These are phyloP conservation scores for Filobasidium uniguttulatum DNA, from an alignment of 1,284 basidiomycete genomes.

Conservation along the genomic window DNA sequence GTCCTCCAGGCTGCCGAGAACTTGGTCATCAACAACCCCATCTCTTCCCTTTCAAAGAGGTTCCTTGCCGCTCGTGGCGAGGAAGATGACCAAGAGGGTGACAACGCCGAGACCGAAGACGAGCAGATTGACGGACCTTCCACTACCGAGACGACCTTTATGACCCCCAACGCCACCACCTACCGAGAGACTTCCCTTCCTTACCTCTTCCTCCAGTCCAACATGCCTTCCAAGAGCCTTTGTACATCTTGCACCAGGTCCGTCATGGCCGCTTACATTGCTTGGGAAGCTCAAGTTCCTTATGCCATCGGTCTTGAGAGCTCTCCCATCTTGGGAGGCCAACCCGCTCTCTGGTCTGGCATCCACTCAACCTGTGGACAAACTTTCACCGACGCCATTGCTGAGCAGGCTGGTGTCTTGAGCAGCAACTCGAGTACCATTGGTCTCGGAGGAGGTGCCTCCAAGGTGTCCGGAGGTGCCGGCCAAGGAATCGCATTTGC, in stretches of 20 bases:
- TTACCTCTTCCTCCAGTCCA: slow-evolving; percentile 61
- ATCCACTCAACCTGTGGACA: slow-evolving; percentile 42
- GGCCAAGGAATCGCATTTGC: no score
- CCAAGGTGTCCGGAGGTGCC: no score
- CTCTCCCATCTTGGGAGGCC: slow-evolving; percentile 53
- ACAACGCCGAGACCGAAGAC: slow-evolving; percentile 7
- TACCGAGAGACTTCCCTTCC: slow-evolving; percentile 52
- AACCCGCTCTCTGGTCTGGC: slow-evolving; percentile 50
- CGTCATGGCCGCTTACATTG: slow-evolving; percentile 58
- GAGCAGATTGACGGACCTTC: slow-evolving; percentile 1
- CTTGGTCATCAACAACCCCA: slow-evolving; percentile 25
- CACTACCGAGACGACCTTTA: slow-evolving; percentile 30
- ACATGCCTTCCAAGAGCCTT: slow-evolving; percentile 43
- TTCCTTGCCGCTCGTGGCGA: slow-evolving; percentile 24
- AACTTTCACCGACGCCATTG: slow-evolving; percentile 32
- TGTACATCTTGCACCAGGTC: slow-evolving; percentile 70
- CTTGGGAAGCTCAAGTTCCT: slow-evolving; percentile 52
- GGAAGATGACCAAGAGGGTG: slow-evolving; percentile 18
- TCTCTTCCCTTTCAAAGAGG: slow-evolving; percentile 20
- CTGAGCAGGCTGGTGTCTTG: slow-evolving; percentile 26
- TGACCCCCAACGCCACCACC: slow-evolving; percentile 52
- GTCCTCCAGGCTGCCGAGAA: slow-evolving; percentile 27
- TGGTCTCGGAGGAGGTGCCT: slow-evolving; percentile 2
- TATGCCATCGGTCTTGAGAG: slow-evolving; percentile 58
- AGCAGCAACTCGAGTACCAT: slow-evolving; percentile 12